Conservation (phyloP, 2,329 filamentous ascomycete genomes). For the Penicillium crustosum region DNA sequence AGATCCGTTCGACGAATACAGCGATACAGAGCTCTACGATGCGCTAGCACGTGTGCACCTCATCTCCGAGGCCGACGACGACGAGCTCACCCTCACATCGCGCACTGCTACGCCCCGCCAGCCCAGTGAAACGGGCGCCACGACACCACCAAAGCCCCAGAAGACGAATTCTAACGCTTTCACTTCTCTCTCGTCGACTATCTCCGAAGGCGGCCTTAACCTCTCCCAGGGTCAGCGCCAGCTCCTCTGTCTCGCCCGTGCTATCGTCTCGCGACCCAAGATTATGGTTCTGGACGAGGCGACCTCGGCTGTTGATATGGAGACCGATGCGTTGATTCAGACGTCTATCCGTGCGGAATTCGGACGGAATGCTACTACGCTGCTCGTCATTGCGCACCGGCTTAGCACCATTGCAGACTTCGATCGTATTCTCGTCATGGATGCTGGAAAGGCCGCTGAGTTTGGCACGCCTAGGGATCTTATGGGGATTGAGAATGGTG, state of each 20-base stretch:
- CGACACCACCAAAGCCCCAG: constrained; percentile 26
- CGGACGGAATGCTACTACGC: constrained; percentile 57
- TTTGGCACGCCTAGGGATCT: constrained; percentile 65
- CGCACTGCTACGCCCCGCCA: constrained; percentile 67
- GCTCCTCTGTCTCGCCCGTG: constrained; percentile 33
- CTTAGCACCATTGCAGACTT: constrained; percentile 77
- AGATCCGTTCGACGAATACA: constrained; percentile 71
- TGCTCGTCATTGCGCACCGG: constrained; percentile 74
- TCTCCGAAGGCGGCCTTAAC: constrained; percentile 72
- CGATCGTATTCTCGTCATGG: constrained; percentile 70
- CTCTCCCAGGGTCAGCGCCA: constrained; percentile 36
- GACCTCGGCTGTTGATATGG: constrained; percentile 75
- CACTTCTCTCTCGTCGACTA: constrained; percentile 59
- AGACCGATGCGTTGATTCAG: constrained; percentile 72
- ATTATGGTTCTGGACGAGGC: constrained; percentile 82
- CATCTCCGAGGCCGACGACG: constrained; percentile 52
- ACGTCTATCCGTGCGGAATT: constrained; percentile 72
- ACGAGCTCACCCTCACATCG: constrained; percentile 63
- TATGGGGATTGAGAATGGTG: constrained; percentile 41
- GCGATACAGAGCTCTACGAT: constrained; percentile 67
- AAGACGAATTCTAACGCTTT: constrained; percentile 66
- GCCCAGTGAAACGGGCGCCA: constrained; percentile 18
- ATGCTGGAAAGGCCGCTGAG: constrained; percentile 67
- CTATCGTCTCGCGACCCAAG: constrained; percentile 68
- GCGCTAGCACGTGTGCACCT: constrained; percentile 70